Conservation (phyloP, 345 rosid species). For the Salix brachista region DNA sequence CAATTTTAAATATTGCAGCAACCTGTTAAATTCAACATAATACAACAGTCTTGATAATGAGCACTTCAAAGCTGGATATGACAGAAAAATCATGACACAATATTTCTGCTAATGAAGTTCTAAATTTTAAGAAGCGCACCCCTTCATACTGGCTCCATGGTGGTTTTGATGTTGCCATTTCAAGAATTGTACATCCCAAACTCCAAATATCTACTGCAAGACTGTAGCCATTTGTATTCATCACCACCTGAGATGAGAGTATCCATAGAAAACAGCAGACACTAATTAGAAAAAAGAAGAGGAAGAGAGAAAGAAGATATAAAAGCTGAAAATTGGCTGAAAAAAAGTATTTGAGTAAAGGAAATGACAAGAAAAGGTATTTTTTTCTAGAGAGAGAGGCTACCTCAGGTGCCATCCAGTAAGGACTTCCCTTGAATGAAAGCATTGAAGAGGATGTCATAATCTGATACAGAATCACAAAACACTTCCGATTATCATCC, state of each 20-base stretch:
- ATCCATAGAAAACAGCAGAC: not conserved
- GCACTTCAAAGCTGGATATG: conserved; percentile 6
- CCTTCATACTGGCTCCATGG: conserved; percentile 97
- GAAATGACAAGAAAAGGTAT: not conserved
- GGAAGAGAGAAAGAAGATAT: not conserved
- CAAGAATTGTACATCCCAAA: conserved; percentile 95
- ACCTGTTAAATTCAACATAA: conserved; percentile 54
- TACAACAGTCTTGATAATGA: conserved; percentile 3
- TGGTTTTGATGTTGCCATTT: conserved; percentile 95
- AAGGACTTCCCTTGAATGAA: conserved; percentile 98
- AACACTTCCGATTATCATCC: conserved; percentile 8
- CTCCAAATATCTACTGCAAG: conserved; percentile 94
- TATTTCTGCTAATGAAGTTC: not conserved
- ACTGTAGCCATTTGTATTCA: conserved; percentile 84
- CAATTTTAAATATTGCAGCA: conserved; percentile 95
- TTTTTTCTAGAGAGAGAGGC: not conserved
- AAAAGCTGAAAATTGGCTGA: not conserved
- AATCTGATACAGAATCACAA: conserved; percentile 47
- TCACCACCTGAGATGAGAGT: conserved; percentile 60
- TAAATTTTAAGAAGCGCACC: conserved; percentile 43
- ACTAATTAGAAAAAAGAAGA: not conserved
- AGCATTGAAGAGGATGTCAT: conserved; percentile 73
- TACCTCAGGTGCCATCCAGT: conserved; percentile 99
- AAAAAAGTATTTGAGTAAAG: not conserved
- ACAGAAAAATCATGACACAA: not conserved